A percentile compares a stretch with the other conserved stretches of the same genome.
phyloP scores from a whole-genome alignment of 805 yeast genomes.

The Sugiyamaella chiloensis region DNA sequence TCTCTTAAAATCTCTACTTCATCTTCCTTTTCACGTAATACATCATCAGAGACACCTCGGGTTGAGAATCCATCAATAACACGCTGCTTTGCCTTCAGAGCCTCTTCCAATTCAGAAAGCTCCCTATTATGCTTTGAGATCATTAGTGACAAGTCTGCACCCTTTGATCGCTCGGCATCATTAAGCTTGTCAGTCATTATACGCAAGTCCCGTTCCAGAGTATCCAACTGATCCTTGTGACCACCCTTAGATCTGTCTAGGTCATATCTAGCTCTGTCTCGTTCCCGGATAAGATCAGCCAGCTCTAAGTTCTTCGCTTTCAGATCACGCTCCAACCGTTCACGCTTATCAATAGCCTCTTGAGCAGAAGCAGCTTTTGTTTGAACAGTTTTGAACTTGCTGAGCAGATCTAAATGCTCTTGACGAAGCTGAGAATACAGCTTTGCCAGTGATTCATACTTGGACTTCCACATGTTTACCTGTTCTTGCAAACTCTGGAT shows the following conservation, averaged over 20 bases:
- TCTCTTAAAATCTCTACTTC: slow-evolving; percentile 78
- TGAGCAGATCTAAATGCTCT: slow-evolving; percentile 77
- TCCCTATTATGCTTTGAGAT: slow-evolving; percentile 64
- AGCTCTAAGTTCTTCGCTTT: slow-evolving; percentile 82
- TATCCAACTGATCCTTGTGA: slow-evolving; percentile 62
- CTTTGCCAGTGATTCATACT: slow-evolving; percentile 86
- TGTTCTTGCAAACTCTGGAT: slow-evolving; percentile 68
- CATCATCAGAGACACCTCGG: slow-evolving; percentile 32
- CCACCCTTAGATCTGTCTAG: slow-evolving; percentile 65
- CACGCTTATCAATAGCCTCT: slow-evolving; percentile 82
- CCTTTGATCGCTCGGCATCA: slow-evolving; percentile 58
- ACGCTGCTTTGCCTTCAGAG: slow-evolving; percentile 34
- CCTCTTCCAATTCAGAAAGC: slow-evolving; percentile 47
- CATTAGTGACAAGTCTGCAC: slow-evolving; percentile 57
- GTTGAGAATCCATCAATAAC: slow-evolving; percentile 30
- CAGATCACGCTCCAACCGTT: slow-evolving; percentile 74
- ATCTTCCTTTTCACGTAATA: slow-evolving; percentile 65
- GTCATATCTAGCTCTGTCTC: slow-evolving; percentile 84
- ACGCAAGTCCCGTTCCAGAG: slow-evolving; percentile 60
- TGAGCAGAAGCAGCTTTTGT: slow-evolving; percentile 87
- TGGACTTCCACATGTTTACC: slow-evolving; percentile 71
- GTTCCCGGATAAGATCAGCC: slow-evolving; percentile 83
- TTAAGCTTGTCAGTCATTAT: slow-evolving; percentile 56
- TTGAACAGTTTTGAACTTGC: slow-evolving; percentile 75
- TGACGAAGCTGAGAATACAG: slow-evolving; percentile 87